A percentile compares a stretch with the other conserved stretches of the same genome.
Evolutionary conservation across 2,329 filamentous ascomycete species (phyloP).

Genomic region (Trichoderma cornu-damae): DNA sequence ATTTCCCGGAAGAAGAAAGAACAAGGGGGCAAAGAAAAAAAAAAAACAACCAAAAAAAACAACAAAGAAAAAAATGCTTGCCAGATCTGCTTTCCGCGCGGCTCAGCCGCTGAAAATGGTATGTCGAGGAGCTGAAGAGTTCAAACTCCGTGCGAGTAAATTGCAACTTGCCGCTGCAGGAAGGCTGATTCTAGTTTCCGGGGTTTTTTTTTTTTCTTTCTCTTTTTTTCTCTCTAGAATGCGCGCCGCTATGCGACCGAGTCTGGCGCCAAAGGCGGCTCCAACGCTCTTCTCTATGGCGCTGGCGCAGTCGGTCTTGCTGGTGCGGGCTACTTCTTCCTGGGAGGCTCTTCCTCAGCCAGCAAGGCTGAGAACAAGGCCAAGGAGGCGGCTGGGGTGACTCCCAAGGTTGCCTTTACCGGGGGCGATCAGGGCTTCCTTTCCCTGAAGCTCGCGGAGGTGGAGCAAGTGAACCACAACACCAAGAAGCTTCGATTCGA

Average conservation of each 20-base stretch:
- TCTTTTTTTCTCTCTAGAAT: conserved; percentile 37
- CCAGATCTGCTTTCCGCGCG: conserved; percentile 59
- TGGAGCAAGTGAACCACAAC: conserved; percentile 85
- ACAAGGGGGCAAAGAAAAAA: no score
- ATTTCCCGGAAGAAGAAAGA: not conserved
- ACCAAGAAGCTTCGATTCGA: conserved; percentile 89
- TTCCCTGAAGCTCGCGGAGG: conserved; percentile 69
- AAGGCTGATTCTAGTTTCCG: not conserved
- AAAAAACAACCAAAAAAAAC: no score
- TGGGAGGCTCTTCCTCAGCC: conserved; percentile 46
- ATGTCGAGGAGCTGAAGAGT: conserved; percentile 29
- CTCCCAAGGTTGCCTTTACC: conserved; percentile 55
- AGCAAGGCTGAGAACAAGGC: conserved; percentile 54
- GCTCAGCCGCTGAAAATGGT: conserved; percentile 63
- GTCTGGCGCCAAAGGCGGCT: conserved; percentile 46
- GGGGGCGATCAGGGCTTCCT: conserved; percentile 90
- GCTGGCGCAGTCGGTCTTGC: conserved; percentile 53
- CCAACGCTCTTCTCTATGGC: conserved; percentile 56
- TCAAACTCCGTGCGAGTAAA: not conserved
- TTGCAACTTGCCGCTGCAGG: not conserved
- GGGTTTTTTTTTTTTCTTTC: no score
- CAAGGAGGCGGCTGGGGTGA: conserved; percentile 37
- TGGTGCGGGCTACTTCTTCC: conserved; percentile 53
- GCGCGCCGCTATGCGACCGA: conserved; percentile 66
- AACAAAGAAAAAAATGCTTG: conserved; percentile 57